These are phyloP conservation scores for Triticum turgidum DNA, from an alignment of 176 grass and related monocot genomes.

Conservation along the genomic window DNA sequence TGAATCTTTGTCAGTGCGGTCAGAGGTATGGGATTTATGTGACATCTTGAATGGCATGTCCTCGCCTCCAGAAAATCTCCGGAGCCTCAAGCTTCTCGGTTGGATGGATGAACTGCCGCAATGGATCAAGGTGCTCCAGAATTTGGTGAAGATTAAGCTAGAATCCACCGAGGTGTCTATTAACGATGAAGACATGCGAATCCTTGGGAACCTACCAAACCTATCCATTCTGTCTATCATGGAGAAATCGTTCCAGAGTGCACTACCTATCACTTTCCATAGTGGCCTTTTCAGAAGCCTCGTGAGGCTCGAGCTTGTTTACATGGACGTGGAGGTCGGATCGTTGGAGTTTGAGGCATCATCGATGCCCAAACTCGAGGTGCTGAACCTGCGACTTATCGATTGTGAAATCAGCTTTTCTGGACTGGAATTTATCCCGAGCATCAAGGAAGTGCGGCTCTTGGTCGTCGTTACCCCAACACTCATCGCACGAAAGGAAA, in stretches of 20 bases:
- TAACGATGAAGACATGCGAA: neutral
- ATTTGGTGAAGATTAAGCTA: neutral
- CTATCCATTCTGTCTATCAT: neutral
- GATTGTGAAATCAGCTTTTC: too few species aligned
- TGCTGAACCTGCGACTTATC: neutral
- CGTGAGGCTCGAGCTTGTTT: neutral
- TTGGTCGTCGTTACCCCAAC: neutral
- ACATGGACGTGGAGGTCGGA: neutral
- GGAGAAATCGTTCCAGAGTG: too few species aligned
- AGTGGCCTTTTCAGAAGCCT: neutral
- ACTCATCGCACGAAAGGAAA: neutral
- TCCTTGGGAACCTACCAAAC: slow-evolving; percentile 1
- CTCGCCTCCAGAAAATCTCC: neutral
- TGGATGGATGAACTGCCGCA: neutral
- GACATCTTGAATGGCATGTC: neutral
- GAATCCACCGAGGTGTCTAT: neutral
- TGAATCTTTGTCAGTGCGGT: neutral
- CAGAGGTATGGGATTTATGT: neutral
- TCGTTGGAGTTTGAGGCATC: neutral
- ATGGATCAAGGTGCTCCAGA: neutral
- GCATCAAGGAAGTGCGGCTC: too few species aligned
- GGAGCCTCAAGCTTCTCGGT: neutral
- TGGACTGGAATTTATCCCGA: too few species aligned
- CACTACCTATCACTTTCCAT: neutral
- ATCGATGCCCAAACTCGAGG: neutral